Conservation (phyloP, 441 rosid species). For the Iberis amara region DNA sequence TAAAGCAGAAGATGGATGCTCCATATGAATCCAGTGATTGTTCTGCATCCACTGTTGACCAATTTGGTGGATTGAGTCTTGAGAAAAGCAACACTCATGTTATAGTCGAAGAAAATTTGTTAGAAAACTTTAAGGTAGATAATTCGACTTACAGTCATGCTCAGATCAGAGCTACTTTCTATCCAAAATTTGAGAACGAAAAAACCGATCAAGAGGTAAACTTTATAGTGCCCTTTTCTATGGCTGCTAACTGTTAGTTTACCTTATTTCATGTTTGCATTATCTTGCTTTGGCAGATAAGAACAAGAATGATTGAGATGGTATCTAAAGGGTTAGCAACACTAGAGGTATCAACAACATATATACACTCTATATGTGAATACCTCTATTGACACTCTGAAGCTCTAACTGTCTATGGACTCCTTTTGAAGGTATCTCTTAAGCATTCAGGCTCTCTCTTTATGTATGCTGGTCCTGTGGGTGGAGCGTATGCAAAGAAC, state of each 20-base stretch:
- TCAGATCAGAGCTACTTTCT: constrained; percentile 88
- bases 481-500: constrained; percentile 99
- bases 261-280: background rate
- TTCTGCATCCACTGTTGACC: background rate
- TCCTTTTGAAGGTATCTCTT: constrained; percentile 64
- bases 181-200: constrained; percentile 96
- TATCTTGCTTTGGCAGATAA: constrained; percentile 44
- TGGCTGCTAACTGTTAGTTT: background rate
- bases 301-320: constrained; percentile 82
- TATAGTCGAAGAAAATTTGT: constrained; percentile 30
- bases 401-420: constrained; percentile 9
- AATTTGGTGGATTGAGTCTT: background rate
- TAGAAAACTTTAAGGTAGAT: constrained; percentile 63
- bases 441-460: constrained; percentile 98
- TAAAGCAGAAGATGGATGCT: constrained; percentile 19
- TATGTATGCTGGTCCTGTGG: constrained; percentile 84
- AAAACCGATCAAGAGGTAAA: constrained; percentile 89
- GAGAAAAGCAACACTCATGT: background rate
- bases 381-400: background rate
- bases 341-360: constrained; percentile 55
- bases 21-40: constrained; percentile 29
- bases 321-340: constrained; percentile 77
- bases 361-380: background rate
- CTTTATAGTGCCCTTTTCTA: constrained; percentile 2
- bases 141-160: constrained; percentile 56